Conservation (phyloP, 108 stramenopile genomes). For the Nannochloropsis granulata region DNA sequence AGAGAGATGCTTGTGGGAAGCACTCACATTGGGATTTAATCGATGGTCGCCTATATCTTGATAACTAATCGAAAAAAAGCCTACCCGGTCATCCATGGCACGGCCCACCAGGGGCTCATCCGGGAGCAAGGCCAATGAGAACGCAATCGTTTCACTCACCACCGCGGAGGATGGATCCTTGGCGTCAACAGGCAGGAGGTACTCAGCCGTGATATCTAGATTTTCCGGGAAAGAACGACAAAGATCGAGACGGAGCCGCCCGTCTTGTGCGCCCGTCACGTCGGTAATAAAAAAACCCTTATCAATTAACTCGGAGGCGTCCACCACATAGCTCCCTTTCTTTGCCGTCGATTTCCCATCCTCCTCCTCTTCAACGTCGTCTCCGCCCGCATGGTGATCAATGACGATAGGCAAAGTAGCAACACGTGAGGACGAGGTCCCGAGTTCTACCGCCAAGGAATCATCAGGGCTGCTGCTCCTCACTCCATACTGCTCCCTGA, state of each 20-base stretch:
- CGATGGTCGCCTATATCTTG: conserved; percentile 14
- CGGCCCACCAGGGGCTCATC: conserved; percentile 1
- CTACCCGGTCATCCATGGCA: conserved; percentile 7
- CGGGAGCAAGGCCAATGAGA: conserved; percentile 6
- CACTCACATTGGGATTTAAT: not conserved
- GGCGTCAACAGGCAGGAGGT: conserved; percentile 7
- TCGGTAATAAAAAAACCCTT: conserved; percentile 23
- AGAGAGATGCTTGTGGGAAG: not conserved
- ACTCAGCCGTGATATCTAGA: conserved; percentile 14
- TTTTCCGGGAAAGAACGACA: conserved; percentile 13
- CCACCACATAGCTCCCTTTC: not conserved
- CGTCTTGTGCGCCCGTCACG: not conserved
- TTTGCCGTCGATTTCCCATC: not conserved
- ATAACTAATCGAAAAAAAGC: conserved; percentile 5
- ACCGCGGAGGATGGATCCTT: not conserved
- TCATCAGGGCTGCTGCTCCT: not conserved
- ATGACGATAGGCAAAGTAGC: not conserved
- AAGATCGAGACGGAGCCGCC: not conserved
- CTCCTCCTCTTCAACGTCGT: not conserved
- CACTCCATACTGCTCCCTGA: conserved; percentile 10
- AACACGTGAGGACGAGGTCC: conserved; percentile 2
- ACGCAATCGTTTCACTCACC: not conserved
- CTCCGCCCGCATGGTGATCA: conserved; percentile 10
- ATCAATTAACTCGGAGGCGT: not conserved
- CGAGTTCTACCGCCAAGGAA: not conserved